Conservation (phyloP, 2,329 filamentous ascomycete genomes). For the Hysterium pulicare region DNA sequence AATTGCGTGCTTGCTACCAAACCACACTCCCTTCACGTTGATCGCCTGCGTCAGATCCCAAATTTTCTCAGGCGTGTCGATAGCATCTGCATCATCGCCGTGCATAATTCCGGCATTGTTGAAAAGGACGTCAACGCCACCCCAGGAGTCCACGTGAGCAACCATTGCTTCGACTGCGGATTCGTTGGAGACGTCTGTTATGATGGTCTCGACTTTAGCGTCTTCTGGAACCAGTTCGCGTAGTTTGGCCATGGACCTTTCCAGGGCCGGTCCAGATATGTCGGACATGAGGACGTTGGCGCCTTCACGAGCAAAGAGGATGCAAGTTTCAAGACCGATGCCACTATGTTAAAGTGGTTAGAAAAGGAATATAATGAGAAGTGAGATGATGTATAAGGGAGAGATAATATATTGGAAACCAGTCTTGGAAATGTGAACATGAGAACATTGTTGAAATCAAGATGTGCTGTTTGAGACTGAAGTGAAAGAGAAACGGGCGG, state of each 20-base stretch:
- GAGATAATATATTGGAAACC: no score
- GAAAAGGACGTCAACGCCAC: slow-evolving; percentile 88
- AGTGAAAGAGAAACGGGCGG: no score
- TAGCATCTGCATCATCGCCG: slow-evolving; percentile 61
- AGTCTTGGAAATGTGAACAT: no score
- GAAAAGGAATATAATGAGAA: not conserved
- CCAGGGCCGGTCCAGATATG: slow-evolving; percentile 73
- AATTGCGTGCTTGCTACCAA: slow-evolving; percentile 86
- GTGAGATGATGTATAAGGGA: no score
- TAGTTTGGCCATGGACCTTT: slow-evolving; percentile 72
- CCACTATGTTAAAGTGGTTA: slow-evolving; percentile 55
- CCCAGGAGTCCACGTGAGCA: slow-evolving; percentile 74
- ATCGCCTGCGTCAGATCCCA: slow-evolving; percentile 93
- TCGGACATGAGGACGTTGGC: slow-evolving; percentile 83
- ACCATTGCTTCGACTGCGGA: slow-evolving; percentile 71
- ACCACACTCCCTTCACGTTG: slow-evolving; percentile 99
- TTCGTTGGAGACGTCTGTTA: slow-evolving; percentile 84
- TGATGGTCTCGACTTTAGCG: slow-evolving; percentile 57
- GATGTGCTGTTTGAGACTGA: no score
- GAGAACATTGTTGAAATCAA: slow-evolving; percentile 5
- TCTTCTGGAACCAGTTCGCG: slow-evolving; percentile 66
- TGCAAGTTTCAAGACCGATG: slow-evolving; percentile 87
- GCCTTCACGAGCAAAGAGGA: slow-evolving; percentile 86
- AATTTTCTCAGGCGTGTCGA: slow-evolving; percentile 82
- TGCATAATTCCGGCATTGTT: slow-evolving; percentile 99